Percentiles rank a stretch among this genome's conserved stretches.
Evolutionary conservation across 2,329 filamentous ascomycete species (phyloP).

Genomic region (Domatiomyces globalis): DNA sequence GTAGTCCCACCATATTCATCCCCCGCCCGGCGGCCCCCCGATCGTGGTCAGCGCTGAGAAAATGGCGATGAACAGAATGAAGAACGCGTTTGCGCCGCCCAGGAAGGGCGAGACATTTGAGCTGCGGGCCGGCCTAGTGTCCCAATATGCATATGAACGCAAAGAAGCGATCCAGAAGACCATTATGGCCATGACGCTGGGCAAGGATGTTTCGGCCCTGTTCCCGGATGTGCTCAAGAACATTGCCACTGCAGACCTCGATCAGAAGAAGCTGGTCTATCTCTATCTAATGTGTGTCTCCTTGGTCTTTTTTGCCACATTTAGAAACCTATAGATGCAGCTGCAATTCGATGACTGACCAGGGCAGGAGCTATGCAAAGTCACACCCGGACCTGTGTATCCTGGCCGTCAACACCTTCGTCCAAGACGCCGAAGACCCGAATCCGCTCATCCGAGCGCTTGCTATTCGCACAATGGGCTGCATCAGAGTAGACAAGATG

Average conservation of each 20-base stretch:
- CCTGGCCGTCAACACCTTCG: conserved; percentile 96
- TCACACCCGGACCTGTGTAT: conserved; percentile 97
- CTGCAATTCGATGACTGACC: conserved; percentile 4
- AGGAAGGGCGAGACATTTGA: conserved; percentile 98
- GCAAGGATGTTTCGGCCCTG: conserved; percentile 92
- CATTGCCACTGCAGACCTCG: conserved; percentile 83
- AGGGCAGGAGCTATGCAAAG: conserved; percentile 88
- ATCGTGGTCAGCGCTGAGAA: conserved; percentile 5
- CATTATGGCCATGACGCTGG: conserved; percentile 99
- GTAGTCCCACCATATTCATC: not conserved
- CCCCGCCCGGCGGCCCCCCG: conserved; percentile 20
- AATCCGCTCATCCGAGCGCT: conserved; percentile 90
- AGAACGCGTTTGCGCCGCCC: conserved; percentile 81
- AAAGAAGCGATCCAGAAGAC: conserved; percentile 99
- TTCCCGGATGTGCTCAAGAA: conserved; percentile 99
- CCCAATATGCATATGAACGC: conserved; percentile 96
- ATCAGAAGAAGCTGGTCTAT: conserved; percentile 99
- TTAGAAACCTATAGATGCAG: too few species aligned
- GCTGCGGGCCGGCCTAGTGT: conserved; percentile 78
- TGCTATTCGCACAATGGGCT: conserved; percentile 96
- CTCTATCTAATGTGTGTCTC: conserved; percentile 76
- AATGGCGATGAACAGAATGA: conserved; percentile 95
- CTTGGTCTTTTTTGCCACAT: too few species aligned
- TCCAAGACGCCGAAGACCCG: conserved; percentile 96
- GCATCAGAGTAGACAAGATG: conserved; percentile 97